Evolutionary conservation across 2,329 filamentous ascomycete species (phyloP), one percentile per base, ranked within the genome.

Genomic region (Seiridium cupressi): DNA sequence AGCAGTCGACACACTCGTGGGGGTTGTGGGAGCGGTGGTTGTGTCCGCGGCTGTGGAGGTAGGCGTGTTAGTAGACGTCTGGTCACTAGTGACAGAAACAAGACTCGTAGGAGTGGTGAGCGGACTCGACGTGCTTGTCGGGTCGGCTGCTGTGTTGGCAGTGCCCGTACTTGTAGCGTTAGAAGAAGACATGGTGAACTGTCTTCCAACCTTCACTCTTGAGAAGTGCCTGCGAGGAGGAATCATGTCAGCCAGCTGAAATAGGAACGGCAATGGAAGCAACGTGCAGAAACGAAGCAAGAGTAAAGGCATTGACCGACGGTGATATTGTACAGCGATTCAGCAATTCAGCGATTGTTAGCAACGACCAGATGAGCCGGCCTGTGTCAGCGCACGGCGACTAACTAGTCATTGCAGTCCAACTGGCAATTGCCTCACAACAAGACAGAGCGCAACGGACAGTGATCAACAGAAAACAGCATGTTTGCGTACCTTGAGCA

Each of bases 171-270:
- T 62, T 59, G 57, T 60, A 60, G 53, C 32, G 57, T 62, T 62
- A 36, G 55, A 58, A 44, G 60, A 61, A 60, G 60, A 60, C 60
- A 62, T 62, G 53, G 53, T 58, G 57, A 62, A 60, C 55, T 62
- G 60, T 55, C 60, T 60, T 49, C 54, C 60, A 42, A 44, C 58
- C 31, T 57, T 60, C 60, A 62, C 47, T 44, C 47, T 46, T 36
- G 48, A 57, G 40, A 44, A 58, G 47, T 57, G 60, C 48, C 60
- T 62, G 58, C 26, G 44, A 35, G 11, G 38, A 47, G 60, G 48
- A 46, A 47, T 56, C 57, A 60, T 60, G 56, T 60, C 57, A 62
- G 57, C 54, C 32, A 31, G 44, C 26, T 13, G 31, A 36, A 44
- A 44, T 38, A 47, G 42, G 34, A 34, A 46, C 8, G 44, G 40